phyloP scores from a whole-genome alignment of 2,329 filamentous ascomycete genomes.

The Botrytis pseudocinerea region DNA sequence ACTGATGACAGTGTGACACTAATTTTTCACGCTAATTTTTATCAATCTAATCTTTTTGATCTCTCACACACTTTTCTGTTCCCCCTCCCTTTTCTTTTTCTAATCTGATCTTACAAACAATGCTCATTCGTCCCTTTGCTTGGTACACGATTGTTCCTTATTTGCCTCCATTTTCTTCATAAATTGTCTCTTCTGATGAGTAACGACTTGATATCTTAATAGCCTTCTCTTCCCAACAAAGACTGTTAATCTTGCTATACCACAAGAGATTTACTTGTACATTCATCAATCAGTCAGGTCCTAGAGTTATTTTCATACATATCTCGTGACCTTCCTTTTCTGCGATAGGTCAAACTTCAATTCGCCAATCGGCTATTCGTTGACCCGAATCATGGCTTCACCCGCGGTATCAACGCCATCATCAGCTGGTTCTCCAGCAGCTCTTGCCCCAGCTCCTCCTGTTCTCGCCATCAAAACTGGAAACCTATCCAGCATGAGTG shows the following conservation, averaged over 20 bases:
- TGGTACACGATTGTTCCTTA: neutral
- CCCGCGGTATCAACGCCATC: conserved; percentile 44
- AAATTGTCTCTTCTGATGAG: neutral
- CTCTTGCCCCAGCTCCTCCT: conserved; percentile 39
- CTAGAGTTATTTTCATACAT: neutral
- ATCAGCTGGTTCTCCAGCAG: conserved; percentile 43
- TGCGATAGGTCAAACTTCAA: neutral
- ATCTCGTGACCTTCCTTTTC: conserved; percentile 16
- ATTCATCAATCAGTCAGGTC: neutral
- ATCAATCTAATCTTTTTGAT: conserved; percentile 26
- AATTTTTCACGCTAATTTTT: conserved; percentile 23
- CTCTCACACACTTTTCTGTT: conserved; percentile 3
- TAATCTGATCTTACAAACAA: conserved; percentile 4
- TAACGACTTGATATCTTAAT: neutral
- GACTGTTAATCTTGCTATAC: neutral
- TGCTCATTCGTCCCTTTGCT: conserved; percentile 2
- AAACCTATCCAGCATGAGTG: conserved; percentile 30
- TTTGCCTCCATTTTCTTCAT: neutral
- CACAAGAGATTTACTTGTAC: neutral
- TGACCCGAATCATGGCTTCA: conserved; percentile 41
- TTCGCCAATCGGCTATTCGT: conserved; percentile 25
- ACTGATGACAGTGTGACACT: conserved; percentile 18
- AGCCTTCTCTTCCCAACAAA: neutral
- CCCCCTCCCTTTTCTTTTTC: neutral
- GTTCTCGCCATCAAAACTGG: conserved; percentile 42